Base-by-base conservation (phyloP, 495 filamentous ascomycete genomes). In the Amphirosellinia nigrospora region DNA sequence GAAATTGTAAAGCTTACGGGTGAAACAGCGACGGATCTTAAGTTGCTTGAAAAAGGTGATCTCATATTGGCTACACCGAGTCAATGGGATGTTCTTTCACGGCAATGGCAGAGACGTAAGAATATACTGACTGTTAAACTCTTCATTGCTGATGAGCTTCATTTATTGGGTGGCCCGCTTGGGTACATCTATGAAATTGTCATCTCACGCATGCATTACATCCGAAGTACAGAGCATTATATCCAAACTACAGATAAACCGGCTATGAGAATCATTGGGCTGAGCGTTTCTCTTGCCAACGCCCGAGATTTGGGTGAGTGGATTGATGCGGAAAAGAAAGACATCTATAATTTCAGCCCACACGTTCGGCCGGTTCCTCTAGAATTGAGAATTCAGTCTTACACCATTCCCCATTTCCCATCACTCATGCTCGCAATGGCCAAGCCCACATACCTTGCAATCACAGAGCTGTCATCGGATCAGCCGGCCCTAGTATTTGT, bases 361-460 rank as follows among this genome's bases (percentile, higher is more conserved):
- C 89, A 94, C 74, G 89, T 94, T 66, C 90, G 96, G 28, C 90
- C 93, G 5, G 88, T 97, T 2, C 94, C 94, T 2, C 80, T 99
- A 46, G 96, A 98, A 74, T 89, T 99, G 41, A 93, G 97, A 75
- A 92, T 99, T 59, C 96, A 99, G 78, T 96, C 94, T 2, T 99
- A 93, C 81, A 92, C 90, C 38, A 96, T 98, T 59, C 96, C 96
- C 34, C 96, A 99, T 79, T 98, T 97, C 83, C 96, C 96, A 21
- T 98, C 94, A 0, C 83, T 98, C 45, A 98, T 99, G 96, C 87
- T 98, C 64, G 94, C 96, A 11, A 99, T 99, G 96, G 92, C 94
- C 13, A 94, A 96, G 76, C 96, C 96, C 39, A 89, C 92, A 16
- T 98, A 98, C 70, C 85, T 93, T 64, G 90, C 94, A 0, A 91